Evolutionary conservation across 345 rosid species (phyloP), one percentile per base, ranked within the genome.

Genomic region (Nephelium lappaceum): DNA sequence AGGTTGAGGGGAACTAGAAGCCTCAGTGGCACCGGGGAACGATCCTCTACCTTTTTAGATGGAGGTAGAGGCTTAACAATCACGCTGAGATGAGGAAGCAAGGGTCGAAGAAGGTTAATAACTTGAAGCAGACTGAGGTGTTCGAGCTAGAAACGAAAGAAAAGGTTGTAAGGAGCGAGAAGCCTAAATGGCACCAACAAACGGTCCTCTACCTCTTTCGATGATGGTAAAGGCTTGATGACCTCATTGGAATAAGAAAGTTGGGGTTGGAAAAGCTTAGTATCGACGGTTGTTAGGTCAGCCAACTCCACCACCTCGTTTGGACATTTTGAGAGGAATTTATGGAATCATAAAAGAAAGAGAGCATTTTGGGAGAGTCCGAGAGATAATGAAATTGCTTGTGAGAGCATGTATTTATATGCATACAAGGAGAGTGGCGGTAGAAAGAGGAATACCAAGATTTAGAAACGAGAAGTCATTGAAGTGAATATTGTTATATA

Each of bases 211-310:
- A 18, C 7, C 62, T 5, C 77, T 14, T 15, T 36, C 31, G 5
- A 60, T n/a, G 5, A 14, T 1, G 0, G 23, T 16, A 11, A 15
- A 42, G 25, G 41, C 76, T 0, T 1, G 66, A 11, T 75, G 63
- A 21, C 84, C 55, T 0, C 75, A 45, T 18, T 19, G 47, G 15
- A 24, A 3, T 24, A 53, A 38, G 43, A 39, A 62, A 5, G 14
- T 55, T 19, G 53, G 47, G 2, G 39, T 8, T 6, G 63, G 80
- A 6, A 69, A 21, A 5, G 83, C 77, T 64, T 83, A 79, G 9
- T 69, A 81, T 14, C 79, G 81, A 60, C 81, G 38, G 39, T 65
- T 25, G 5, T 38, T 75, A 9, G n/a, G 38, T 6, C 81, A 67
- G 8, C 76, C 60, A 27, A 31, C 79, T 66, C 78, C 64, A 0